These are phyloP conservation scores for Colletotrichum sp. DNA, from an alignment of 2,329 filamentous ascomycete species.

Conservation along the genomic window DNA sequence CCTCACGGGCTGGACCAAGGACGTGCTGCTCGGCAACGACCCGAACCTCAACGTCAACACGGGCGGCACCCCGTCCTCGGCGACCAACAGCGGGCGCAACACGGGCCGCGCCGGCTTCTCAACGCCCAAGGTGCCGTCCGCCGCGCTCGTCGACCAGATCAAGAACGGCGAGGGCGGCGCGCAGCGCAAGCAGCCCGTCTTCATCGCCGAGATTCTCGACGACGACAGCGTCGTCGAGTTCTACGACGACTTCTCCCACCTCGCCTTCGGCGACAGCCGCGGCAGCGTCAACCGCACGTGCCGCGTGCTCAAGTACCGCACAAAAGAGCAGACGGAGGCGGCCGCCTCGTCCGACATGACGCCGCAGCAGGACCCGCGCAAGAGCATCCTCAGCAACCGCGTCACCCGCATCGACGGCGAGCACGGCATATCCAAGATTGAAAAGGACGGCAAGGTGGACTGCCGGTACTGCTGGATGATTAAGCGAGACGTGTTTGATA, in stretches of 20 bases:
- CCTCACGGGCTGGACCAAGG: conserved; percentile 91
- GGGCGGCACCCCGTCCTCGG: conserved; percentile 53
- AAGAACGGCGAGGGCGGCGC: conserved; percentile 43
- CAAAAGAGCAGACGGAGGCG: conserved; percentile 62
- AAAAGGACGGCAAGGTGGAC: conserved; percentile 88
- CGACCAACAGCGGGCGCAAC: conserved; percentile 46
- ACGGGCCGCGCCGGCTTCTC: conserved; percentile 47
- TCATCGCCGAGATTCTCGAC: conserved; percentile 90
- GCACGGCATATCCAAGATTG: conserved; percentile 81
- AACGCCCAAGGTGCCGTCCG: conserved; percentile 56
- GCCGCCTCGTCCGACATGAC: conserved; percentile 27
- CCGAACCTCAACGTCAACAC: conserved; percentile 87
- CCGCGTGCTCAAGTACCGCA: conserved; percentile 88
- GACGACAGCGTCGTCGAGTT: conserved; percentile 93
- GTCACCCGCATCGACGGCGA: conserved; percentile 72
- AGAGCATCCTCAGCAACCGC: conserved; percentile 61
- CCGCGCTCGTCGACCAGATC: conserved; percentile 41
- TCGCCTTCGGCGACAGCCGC: conserved; percentile 90
- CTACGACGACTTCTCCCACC: conserved; percentile 91
- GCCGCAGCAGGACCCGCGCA: conserved; percentile 51
- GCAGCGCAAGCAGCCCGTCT: conserved; percentile 74
- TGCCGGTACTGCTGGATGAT: conserved; percentile 98
- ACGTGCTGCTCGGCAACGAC: conserved; percentile 85
- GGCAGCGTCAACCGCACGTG: conserved; percentile 85
- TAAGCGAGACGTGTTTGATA: conserved; percentile 96